A percentile compares a stretch with the other conserved stretches of the same genome.
These are phyloP conservation scores for Grosmannia huntii DNA, from an alignment of 2,329 filamentous ascomycete species.

Conservation along the genomic window DNA sequence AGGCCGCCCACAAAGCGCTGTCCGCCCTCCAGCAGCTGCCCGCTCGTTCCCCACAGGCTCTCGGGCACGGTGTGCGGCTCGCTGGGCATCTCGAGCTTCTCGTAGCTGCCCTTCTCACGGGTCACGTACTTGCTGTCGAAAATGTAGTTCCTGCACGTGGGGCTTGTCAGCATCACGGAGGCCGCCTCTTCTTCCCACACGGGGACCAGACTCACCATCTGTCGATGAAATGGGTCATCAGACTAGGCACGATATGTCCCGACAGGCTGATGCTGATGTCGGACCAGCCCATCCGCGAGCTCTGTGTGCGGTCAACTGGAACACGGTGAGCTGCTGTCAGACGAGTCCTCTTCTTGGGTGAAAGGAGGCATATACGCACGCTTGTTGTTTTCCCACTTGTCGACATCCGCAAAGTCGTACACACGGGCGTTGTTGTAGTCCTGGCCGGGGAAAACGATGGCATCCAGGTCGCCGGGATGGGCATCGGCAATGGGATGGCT, in stretches of 20 bases:
- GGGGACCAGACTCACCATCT: conserved; percentile 56
- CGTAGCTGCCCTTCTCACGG: conserved; percentile 32
- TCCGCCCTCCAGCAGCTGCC: conserved; percentile 14
- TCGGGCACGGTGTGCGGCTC: conserved; percentile 9
- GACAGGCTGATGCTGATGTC: conserved; percentile 68
- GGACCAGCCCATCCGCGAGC: conserved; percentile 84
- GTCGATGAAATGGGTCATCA: conserved; percentile 68
- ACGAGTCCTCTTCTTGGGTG: neutral
- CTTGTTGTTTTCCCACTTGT: conserved; percentile 75
- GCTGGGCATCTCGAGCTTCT: conserved; percentile 24
- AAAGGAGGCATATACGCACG: conserved; percentile 22
- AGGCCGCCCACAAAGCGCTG: conserved; percentile 18
- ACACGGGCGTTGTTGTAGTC: conserved; percentile 86
- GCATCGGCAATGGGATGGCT: conserved; percentile 74
- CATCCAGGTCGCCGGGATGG: conserved; percentile 63
- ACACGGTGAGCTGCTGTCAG: conserved; percentile 2
- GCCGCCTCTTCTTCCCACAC: neutral
- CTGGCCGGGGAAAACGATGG: conserved; percentile 74
- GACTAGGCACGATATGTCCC: conserved; percentile 62
- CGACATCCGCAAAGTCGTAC: conserved; percentile 67
- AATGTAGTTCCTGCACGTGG: conserved; percentile 58
- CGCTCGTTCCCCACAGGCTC: conserved; percentile 9
- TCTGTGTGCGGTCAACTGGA: conserved; percentile 59
- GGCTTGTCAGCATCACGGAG: neutral
- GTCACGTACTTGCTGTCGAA: conserved; percentile 64